Conservation (phyloP, 306 rosid species). For the Vigna hirtella region DNA sequence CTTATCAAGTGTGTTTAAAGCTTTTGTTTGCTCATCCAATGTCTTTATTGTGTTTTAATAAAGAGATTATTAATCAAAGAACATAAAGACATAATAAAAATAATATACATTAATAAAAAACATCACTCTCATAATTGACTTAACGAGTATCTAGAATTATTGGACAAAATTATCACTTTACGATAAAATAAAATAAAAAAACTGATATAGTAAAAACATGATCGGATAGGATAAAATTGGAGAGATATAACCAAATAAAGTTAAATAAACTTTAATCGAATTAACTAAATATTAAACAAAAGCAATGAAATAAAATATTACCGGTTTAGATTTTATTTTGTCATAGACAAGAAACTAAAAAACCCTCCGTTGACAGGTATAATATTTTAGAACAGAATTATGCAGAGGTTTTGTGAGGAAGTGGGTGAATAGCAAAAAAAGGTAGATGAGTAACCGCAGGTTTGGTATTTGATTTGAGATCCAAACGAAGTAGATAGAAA, state of each 20-base stretch:
- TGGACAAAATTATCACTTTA: no score
- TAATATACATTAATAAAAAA: background rate
- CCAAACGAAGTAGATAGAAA: constrained; percentile 50
- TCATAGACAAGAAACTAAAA: background rate
- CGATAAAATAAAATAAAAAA: no score
- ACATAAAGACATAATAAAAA: background rate
- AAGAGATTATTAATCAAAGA: background rate
- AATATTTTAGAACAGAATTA: constrained; percentile 41
- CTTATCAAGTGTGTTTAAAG: background rate
- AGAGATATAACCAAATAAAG: no score
- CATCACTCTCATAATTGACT: no score
- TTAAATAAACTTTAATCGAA: no score
- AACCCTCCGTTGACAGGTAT: background rate
- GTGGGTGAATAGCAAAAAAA: constrained; percentile 52
- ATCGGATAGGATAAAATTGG: no score
- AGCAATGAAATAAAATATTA: background rate
- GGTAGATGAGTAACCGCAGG: constrained; percentile 39
- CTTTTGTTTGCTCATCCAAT: background rate
- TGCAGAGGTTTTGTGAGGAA: constrained; percentile 49
- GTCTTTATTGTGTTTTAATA: background rate
- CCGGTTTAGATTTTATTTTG: background rate
- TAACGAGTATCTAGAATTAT: no score
- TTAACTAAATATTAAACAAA: no score
- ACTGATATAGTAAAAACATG: no score
- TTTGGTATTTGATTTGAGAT: constrained; percentile 47